Evolutionary conservation across 2,329 filamentous ascomycete species (phyloP).

Genomic region (Fusarium piperis): DNA sequence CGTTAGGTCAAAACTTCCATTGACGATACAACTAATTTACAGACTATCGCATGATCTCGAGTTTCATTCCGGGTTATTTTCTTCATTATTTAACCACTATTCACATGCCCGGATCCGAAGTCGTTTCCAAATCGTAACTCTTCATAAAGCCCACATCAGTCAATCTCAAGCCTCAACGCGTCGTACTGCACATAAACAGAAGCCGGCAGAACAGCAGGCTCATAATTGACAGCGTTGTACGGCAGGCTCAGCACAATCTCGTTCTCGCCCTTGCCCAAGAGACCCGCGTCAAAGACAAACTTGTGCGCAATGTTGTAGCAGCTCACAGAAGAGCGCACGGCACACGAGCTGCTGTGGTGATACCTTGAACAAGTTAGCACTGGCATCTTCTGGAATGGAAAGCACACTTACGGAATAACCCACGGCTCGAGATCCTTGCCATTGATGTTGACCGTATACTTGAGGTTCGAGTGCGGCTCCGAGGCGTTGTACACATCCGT

Average conservation of each 20-base stretch:
- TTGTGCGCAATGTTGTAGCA: conserved; percentile 71
- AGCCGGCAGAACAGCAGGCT: conserved; percentile 64
- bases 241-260: conserved; percentile 67
- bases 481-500: conserved; percentile 65
- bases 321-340: conserved; percentile 66
- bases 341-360: conserved; percentile 59
- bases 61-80: conserved; percentile 10
- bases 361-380: conserved; percentile 26
- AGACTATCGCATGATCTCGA: conserved; percentile 18
- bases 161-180: conserved; percentile 67
- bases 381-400: background rate
- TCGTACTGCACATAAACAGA: conserved; percentile 73
- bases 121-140: background rate
- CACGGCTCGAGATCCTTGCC: conserved; percentile 59
- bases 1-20: background rate
- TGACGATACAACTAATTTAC: background rate
- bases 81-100: background rate
- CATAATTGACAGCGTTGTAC: conserved; percentile 66
- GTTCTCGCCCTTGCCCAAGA: conserved; percentile 63
- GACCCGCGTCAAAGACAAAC: conserved; percentile 62
- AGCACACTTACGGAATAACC: conserved; percentile 60
- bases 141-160: conserved; percentile 9
- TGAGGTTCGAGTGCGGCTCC: conserved; percentile 63
- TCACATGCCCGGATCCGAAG: background rate
- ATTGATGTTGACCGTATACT: conserved; percentile 56